Conservation (phyloP, 495 filamentous ascomycete genomes). For the Penicillium bovifimosum region DNA sequence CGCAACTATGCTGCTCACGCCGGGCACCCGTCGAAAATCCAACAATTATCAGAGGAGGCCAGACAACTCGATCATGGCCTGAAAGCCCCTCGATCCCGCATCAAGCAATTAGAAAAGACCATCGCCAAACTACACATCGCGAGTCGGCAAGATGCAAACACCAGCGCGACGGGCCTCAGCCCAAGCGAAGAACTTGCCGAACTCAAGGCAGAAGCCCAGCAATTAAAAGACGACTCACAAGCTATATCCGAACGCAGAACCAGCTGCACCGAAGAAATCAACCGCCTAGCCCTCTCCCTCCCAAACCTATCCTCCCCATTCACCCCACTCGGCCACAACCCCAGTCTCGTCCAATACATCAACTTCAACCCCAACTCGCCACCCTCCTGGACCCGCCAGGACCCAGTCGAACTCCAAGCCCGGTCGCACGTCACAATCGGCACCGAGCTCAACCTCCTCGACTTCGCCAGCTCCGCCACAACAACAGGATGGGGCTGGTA, state of each 20-base stretch:
- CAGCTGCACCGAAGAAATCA: slow-evolving; percentile 58
- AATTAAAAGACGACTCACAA: slow-evolving; percentile 60
- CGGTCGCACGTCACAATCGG: slow-evolving; percentile 82
- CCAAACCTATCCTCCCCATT: slow-evolving; percentile 78
- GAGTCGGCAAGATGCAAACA: slow-evolving; percentile 17
- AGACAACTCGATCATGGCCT: slow-evolving; percentile 42
- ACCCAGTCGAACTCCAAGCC: slow-evolving; percentile 37
- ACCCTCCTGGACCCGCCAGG: slow-evolving; percentile 41
- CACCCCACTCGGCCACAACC: slow-evolving; percentile 66
- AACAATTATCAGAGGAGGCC: slow-evolving; percentile 62
- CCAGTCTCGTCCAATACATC: slow-evolving; percentile 60
- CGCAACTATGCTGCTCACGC: slow-evolving; percentile 74
- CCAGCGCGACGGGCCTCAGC: not conserved
- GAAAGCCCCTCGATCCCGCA: slow-evolving; percentile 30
- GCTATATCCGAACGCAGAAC: slow-evolving; percentile 55
- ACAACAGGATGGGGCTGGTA: slow-evolving; percentile 97
- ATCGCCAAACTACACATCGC: slow-evolving; percentile 33
- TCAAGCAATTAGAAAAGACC: slow-evolving; percentile 39
- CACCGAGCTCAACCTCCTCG: slow-evolving; percentile 68
- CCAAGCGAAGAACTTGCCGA: slow-evolving; percentile 17
- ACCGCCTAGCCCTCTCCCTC: slow-evolving; percentile 67
- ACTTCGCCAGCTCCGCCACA: slow-evolving; percentile 73
- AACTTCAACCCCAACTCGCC: slow-evolving; percentile 62
- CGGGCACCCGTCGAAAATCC: slow-evolving; percentile 62
- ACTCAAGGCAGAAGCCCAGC: slow-evolving; percentile 58